Evolutionary conservation across 164 flowering plant genomes (phyloP).

Genomic region (Berberis thunbergii): DNA sequence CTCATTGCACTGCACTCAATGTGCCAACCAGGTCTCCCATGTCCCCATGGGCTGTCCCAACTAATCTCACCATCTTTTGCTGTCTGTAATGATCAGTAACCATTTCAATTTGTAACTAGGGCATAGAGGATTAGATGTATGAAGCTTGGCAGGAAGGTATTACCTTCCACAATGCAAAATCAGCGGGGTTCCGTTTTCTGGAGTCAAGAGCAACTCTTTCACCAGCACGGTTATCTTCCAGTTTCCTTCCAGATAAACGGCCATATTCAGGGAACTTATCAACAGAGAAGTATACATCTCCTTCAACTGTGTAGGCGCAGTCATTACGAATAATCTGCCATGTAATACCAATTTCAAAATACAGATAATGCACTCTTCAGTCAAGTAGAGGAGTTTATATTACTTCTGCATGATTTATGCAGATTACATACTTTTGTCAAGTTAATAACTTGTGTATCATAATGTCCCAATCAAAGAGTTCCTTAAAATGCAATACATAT

Average conservation of each 20-base stretch:
- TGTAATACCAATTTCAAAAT: background rate
- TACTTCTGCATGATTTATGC: too few species aligned
- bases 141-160: background rate
- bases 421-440: background rate
- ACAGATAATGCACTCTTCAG: background rate
- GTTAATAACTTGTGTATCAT: too few species aligned
- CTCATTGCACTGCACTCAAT: conserved; percentile 99
- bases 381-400: background rate
- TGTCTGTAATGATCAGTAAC: conserved; percentile 34
- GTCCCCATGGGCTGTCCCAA: conserved; percentile 98
- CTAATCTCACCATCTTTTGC: conserved; percentile 84
- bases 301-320: conserved; percentile 64
- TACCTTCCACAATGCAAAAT: conserved; percentile 97
- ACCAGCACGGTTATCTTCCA: conserved; percentile 81
- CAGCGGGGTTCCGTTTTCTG: conserved; percentile 77
- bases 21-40: conserved; percentile 98
- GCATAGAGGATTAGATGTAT: background rate
- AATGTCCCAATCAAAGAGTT: background rate
- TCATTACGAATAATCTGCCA: conserved; percentile 67
- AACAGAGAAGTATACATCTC: conserved; percentile 86
- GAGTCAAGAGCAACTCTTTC: conserved; percentile 76
- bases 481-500: background rate
- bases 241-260: conserved; percentile 60
- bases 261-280: conserved; percentile 71
- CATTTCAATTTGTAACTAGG: background rate